phyloP scores from a whole-genome alignment of 768 basidiomycete species.

The Russula griseocarnosa region DNA sequence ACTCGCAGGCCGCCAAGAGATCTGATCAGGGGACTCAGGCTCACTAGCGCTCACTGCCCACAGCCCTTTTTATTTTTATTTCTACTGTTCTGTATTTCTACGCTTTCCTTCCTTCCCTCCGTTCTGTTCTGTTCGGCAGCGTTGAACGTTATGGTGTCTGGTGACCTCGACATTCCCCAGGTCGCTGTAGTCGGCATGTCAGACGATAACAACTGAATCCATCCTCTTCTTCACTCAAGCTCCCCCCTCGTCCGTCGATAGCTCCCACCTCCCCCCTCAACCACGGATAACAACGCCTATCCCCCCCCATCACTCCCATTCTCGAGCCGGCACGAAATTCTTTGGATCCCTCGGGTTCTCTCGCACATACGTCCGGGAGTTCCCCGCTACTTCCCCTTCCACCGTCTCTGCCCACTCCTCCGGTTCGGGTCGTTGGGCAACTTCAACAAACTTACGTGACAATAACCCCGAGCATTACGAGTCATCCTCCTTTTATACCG shows the following conservation, averaged over 20 bases:
- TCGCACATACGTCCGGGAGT: slow-evolving; percentile 38
- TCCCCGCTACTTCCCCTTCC: slow-evolving; percentile 61
- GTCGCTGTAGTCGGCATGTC: slow-evolving; percentile 27
- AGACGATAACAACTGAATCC: slow-evolving; percentile 13
- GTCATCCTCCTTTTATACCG: slow-evolving; percentile 43
- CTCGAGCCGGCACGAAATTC: slow-evolving; percentile 31
- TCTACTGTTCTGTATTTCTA: no score
- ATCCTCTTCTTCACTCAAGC: neutral
- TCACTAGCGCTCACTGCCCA: no score
- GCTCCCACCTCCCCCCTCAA: neutral
- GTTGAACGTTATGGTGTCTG: slow-evolving; percentile 14
- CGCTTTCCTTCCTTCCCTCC: no score
- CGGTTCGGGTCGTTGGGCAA: slow-evolving; percentile 57
- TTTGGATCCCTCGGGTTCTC: slow-evolving; percentile 34
- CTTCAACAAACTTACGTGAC: slow-evolving; percentile 56
- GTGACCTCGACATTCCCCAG: slow-evolving; percentile 23
- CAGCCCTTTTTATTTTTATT: neutral
- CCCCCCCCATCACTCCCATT: slow-evolving; percentile 22
- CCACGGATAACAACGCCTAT: slow-evolving; percentile 16
- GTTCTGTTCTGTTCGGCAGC: neutral
- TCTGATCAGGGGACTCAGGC: neutral
- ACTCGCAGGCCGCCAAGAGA: neutral
- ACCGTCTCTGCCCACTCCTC: slow-evolving; percentile 51
- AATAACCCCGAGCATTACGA: slow-evolving; percentile 61
- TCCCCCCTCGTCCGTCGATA: neutral